Percentiles rank a stretch among this genome's conserved stretches.
Evolutionary conservation across 2,329 filamentous ascomycete genomes (phyloP).

Genomic region (Fusarium nelsonii): DNA sequence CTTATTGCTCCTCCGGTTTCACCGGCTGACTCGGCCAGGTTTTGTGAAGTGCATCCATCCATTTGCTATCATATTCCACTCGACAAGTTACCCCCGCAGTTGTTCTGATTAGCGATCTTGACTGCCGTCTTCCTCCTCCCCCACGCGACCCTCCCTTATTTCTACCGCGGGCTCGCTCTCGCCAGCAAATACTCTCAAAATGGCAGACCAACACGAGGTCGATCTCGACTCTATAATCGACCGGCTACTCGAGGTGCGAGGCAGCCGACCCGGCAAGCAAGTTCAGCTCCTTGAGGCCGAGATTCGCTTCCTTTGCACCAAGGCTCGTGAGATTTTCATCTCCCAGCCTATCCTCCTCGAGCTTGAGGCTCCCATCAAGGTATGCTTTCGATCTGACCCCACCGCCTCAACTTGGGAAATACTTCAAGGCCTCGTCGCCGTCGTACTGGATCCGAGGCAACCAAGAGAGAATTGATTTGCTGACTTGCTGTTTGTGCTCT

Average conservation of each 20-base stretch:
- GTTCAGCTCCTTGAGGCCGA: conserved; percentile 96
- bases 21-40: conserved; percentile 46
- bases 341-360: conserved; percentile 98
- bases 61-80: conserved; percentile 47
- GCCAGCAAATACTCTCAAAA: conserved; percentile 57
- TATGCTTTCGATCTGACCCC: conserved; percentile 58
- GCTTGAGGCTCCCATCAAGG: conserved; percentile 99
- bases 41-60: conserved; percentile 53
- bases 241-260: conserved; percentile 95
- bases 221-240: conserved; percentile 99
- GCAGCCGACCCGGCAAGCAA: conserved; percentile 97
- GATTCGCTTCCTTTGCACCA: conserved; percentile 97
- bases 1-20: conserved; percentile 28
- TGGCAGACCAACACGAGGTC: conserved; percentile 83
- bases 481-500: conserved; percentile 36
- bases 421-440: neutral
- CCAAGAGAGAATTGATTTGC: conserved; percentile 12
- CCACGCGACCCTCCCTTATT: conserved; percentile 45
- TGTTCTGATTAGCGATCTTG: conserved; percentile 49
- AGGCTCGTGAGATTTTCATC: conserved; percentile 99
- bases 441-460: conserved; percentile 3
- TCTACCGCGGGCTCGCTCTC: conserved; percentile 57
- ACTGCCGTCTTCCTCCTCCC: conserved; percentile 44
- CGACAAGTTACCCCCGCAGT: conserved; percentile 48
- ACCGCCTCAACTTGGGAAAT: conserved; percentile 9